Base-by-base conservation (phyloP, 495 filamentous ascomycete species). In the Hypoxylon fuscum region DNA sequence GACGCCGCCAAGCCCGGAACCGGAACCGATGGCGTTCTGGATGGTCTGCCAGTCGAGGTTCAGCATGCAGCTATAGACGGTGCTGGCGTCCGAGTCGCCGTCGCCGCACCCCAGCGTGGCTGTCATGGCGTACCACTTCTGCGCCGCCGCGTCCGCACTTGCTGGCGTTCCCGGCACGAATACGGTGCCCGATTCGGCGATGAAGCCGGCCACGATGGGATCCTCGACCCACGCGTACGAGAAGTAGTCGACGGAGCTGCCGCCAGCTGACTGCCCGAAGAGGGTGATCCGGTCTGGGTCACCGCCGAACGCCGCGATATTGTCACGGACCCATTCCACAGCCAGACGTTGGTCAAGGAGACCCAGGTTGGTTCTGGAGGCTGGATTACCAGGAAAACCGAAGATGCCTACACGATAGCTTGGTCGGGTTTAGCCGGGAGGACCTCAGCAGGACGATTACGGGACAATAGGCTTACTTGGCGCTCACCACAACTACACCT, bases 391-490 rank as follows among this genome's bases (percentile, higher is more conserved):
- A 18, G 85, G 84, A 42, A 85, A 88, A 18, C 85, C 82, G 61
- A 88, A 87, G 55, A 90, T 82, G 68, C 87, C 87, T 47, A 88
- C 60, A 5, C 87, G 85, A 68, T 89, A 88, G 71, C 82, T 83
- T 50, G 21, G 20, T 27, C 2, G 20, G 42, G 42, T 20, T 44
- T 44, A 44, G 22, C 22, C 42, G 42, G 11, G 21, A 44, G 21
- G 11, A 1, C 20, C 20, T n/a, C 21, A 3, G 4, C 20, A 12
- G 42, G 42, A 44, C 4, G 21, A 25, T 1, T 1, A 7, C 12
- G 42, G 42, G 21, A 43, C 40, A 20, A 12, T 22, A 23, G 20
- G 21, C 42, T 44, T 81, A 85, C 64, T 88, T 88, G 69, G 88
- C 79, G 4, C 78, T 76, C 11, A 89, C 83, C 51, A 89, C 81